Base-by-base conservation (phyloP, 345 rosid species). In the Murraya koenigii region DNA sequence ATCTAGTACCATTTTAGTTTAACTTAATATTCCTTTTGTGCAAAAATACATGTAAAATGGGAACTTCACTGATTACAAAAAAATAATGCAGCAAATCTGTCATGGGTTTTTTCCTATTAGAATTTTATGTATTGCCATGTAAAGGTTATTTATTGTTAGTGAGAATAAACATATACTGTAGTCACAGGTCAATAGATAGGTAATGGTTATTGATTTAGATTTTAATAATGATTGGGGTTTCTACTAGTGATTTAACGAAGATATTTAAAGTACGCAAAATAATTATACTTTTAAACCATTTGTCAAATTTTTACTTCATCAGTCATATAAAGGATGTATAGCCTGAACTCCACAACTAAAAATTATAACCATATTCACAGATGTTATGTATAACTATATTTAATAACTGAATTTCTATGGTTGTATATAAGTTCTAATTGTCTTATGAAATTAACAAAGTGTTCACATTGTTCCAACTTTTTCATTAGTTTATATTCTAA, bases 401-500 rank as follows among this genome's bases (percentile, higher is more conserved):
- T 9, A 13, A 4, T 8, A 23, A 23, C 32, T 23, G 32, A 59
- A 9, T 11, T 59, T 25, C 64, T 1, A 60, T 4, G 13, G 14
- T 28, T 62, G 0, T 28, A 14, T 13, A 62, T 60, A 28, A 23
- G 4, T 28, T 61, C 7, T 15, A 62, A 62, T 32, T 14, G 20
- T 28, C 22, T 11, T 44, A 11, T 44, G 15, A 44, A 44, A 44
- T 44, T 44, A 44, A 11, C 15, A 44, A 44, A 44, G 49, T 2
- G 49, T 44, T 44, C 49, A 44, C 49, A 44, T 44, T 44, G 49
- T 44, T 44, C 15, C 10, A 15, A 11, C 49, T 44, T 44, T 44
- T 44, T 77, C 47, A 69, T 76, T 26, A 59, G 62, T 75, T 80
- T 10, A 2, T 59, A 59, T 62, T 70, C 26, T 84, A 58, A 59